These are phyloP conservation scores for Creolimax fragrantissima DNA, from an alignment of 78 protist genomes.

Conservation along the genomic window DNA sequence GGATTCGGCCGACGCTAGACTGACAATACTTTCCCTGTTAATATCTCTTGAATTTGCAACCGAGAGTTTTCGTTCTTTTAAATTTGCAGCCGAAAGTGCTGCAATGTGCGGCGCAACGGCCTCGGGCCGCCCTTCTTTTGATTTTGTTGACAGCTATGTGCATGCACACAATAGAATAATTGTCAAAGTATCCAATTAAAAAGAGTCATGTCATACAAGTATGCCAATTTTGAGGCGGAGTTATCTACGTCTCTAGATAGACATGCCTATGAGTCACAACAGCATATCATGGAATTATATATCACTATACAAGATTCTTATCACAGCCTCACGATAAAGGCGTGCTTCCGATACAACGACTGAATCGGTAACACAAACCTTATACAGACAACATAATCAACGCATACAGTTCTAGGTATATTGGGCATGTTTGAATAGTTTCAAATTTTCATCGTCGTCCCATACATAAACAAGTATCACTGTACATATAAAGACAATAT, in stretches of 20 bases:
- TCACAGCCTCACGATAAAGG: background rate
- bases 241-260: background rate
- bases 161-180: background rate
- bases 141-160: background rate
- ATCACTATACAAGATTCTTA: background rate
- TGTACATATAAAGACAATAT: background rate
- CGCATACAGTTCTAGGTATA: background rate
- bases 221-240: background rate
- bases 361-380: background rate
- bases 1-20: too few relatives aligned
- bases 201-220: background rate
- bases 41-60: too few relatives aligned
- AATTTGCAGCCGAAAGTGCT: too few relatives aligned
- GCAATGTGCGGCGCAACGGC: background rate
- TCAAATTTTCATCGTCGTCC: background rate
- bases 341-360: background rate
- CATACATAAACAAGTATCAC: too few relatives aligned
- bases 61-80: too few relatives aligned
- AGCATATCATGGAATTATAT: background rate
- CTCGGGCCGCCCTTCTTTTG: background rate
- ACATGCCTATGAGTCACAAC: background rate
- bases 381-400: background rate
- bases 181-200: background rate
- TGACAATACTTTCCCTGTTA: too few relatives aligned
- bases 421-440: background rate